Conservation (phyloP, 805 yeast genomes). For the Starmerella roubikii region DNA sequence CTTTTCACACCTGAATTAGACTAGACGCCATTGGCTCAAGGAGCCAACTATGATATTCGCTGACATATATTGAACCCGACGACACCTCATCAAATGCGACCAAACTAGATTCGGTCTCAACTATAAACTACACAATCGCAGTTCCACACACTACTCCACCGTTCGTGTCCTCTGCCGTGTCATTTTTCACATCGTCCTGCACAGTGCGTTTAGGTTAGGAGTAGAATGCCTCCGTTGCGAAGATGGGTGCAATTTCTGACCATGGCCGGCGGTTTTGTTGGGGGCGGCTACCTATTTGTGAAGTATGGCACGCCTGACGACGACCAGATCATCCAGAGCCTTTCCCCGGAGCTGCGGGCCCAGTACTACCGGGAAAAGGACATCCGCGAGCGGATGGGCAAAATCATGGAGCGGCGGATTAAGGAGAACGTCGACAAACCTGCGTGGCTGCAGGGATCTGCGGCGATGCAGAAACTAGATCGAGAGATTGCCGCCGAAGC, state of each 20-base stretch:
- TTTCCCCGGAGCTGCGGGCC: conserved; percentile 73
- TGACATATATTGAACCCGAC: too few species aligned
- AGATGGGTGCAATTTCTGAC: conserved; percentile 21
- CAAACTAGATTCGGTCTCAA: too few species aligned
- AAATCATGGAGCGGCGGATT: conserved; percentile 18
- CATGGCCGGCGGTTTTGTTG: conserved; percentile 51
- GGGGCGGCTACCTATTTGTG: conserved; percentile 55
- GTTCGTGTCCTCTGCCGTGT: too few species aligned
- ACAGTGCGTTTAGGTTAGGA: too few species aligned
- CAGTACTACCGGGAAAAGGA: conserved; percentile 50
- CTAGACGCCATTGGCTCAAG: too few species aligned
- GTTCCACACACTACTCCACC: too few species aligned
- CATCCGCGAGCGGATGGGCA: conserved; percentile 17
- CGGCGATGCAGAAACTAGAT: conserved; percentile 22
- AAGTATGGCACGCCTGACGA: conserved; percentile 76
- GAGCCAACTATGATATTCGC: too few species aligned
- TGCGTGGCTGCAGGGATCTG: conserved; percentile 23
- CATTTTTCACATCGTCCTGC: too few species aligned
- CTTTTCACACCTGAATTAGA: too few species aligned
- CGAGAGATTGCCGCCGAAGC: conserved; percentile 20
- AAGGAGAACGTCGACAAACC: conserved; percentile 20
- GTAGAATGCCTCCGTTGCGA: conserved; percentile 20
- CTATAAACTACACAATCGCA: too few species aligned
- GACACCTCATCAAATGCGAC: too few species aligned
- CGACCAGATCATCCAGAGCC: conserved; percentile 54